Evolutionary conservation across 2,329 filamentous ascomycete genomes (phyloP), one percentile per base, ranked within the genome.

Genomic region (Xylaria hypoxylon): DNA sequence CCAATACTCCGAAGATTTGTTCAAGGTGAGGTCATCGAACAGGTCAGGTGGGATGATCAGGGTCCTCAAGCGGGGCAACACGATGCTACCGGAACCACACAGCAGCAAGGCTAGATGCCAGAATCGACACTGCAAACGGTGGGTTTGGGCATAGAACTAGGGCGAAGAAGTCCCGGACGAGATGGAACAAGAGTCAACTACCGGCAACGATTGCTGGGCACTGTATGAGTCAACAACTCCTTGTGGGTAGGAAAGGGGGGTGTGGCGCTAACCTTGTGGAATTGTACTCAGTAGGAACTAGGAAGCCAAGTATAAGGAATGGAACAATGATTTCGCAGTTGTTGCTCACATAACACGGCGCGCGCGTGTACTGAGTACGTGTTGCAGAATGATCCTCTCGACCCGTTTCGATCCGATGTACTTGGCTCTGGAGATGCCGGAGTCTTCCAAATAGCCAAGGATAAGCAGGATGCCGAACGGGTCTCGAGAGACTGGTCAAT

Each of bases 21-120:
- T 45, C 63, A 66, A 59, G 63, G 66, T 68, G 68, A 70, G 68
- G 68, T 70, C 68, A 70, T 68, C 66, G 66, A 70, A 59, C 47
- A 67, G 66, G 65, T 70, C 68, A 70, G 68, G 68, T 70, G 68
- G 68, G 68, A 70, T 70, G 66, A 68, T 70, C 68, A 68, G 68
- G 68, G 68, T 68, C 63, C 66, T 67, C 57, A 64, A 68, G 68
- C 63, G 68, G 68, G 64, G 68, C 66, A 59, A 45, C 62, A 65
- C 65, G 63, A 70, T 70, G 62, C 55, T 63, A 70, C 65, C 55
- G 65, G 62, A 68, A 68, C 65, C 68, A 66, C 65, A 65, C 63
- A 24, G 55, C 63, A 24, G 55, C 55, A 65, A 65, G 56, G 60
- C 65, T 61, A 61, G 64, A 59, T 56, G 52, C 51, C 62, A 61